Evolutionary conservation across 306 rosid genomes (phyloP), one percentile per base, ranked within the genome.

Genomic region (Medicago arabica): DNA sequence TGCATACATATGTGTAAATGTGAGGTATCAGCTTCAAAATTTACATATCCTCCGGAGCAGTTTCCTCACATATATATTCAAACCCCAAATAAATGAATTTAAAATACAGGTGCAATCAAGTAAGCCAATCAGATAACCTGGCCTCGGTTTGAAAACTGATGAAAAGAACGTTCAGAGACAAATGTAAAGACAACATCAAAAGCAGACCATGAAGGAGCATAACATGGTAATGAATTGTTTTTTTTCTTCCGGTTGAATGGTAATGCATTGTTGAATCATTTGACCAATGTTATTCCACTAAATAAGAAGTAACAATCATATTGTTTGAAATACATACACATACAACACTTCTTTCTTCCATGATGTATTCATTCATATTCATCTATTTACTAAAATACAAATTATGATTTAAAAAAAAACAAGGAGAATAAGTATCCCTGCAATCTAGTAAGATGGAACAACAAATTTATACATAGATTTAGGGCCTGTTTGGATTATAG

Each of bases 11-110:
- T 49, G 41, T 18, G 78, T 55, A 59, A 57, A 71, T 23, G 13
- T 39, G 71, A 57, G 62, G 69, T 17, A 67, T 1, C 0, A 36
- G 34, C 77, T 53, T 83, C 67, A 64, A 62, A 78, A 72, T 69
- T 50, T 14, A 59, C 31, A 61, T 57, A 72, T 75, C 75, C 57
- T 47, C 41, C 14, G 28, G 51, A 75, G 58, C 71, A 64, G 50
- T 69, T 79, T 69, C 69, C 63, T 7, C 72, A 13, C 18, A 44
- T 15, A 78, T 46, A 43, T 44, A 23, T 68, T 62, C 17, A 43
- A 41, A 4, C 12, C n/a, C 7, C 10, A 67, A 40, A 44, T 28
- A 34, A 34, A 34, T 34, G 7, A 61, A 75, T 47, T 51, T 18
- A 15, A 71, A 70, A 70, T 39, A 63, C 10, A 59, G 12, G 38